Evolutionary conservation across 2,329 filamentous ascomycete species (phyloP).

Genomic region (Thermothelomyces thermophilus): DNA sequence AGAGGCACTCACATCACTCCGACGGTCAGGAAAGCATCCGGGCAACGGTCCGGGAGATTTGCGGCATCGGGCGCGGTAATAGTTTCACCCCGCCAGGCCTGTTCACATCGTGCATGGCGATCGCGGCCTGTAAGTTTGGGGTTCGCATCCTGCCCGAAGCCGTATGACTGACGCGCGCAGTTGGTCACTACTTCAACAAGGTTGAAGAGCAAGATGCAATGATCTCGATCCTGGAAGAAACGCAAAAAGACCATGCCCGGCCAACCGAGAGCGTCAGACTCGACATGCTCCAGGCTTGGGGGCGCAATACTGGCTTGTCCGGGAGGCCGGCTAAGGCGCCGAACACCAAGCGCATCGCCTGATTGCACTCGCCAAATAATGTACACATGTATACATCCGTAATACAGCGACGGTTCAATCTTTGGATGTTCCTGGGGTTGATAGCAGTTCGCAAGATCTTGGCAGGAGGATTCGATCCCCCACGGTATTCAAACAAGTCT

Average conservation of each 20-base stretch:
- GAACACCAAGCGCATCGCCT: background rate
- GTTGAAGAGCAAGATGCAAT: constrained; percentile 7
- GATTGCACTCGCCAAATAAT: no score
- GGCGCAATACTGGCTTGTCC: background rate
- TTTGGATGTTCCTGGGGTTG: no score
- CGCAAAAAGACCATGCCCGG: constrained; percentile 7
- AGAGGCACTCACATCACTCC: background rate
- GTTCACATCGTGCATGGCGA: constrained; percentile 51
- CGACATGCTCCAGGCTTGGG: constrained; percentile 5
- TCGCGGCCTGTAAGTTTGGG: constrained; percentile 41
- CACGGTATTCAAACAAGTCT: no score
- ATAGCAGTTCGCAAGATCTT: no score
- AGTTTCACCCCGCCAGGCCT: constrained; percentile 48
- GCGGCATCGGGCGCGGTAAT: constrained; percentile 54
- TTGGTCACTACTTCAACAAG: constrained; percentile 5
- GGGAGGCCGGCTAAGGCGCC: background rate
- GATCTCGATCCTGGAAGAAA: constrained; percentile 6
- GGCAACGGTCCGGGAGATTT: constrained; percentile 44
- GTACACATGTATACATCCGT: no score
- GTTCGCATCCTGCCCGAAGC: no score
- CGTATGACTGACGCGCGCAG: background rate
- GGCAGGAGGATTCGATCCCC: no score
- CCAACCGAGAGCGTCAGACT: constrained; percentile 4
- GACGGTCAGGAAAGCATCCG: constrained; percentile 37
- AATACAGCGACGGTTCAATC: no score